phyloP scores from a whole-genome alignment of 2,329 filamentous ascomycete species.

The Scopulariopsis brevicaulis region DNA sequence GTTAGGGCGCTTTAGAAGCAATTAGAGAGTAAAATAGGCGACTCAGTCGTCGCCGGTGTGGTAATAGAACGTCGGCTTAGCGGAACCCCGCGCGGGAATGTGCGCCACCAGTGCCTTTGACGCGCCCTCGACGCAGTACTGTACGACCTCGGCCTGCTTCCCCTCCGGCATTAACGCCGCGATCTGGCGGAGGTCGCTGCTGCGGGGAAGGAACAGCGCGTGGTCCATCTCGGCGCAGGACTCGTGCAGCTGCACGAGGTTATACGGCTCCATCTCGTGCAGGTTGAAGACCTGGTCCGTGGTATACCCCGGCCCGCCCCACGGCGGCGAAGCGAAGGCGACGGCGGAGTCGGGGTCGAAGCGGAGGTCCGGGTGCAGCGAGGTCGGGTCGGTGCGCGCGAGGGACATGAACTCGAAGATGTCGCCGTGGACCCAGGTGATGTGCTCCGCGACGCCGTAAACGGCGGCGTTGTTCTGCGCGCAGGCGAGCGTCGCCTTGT shows the following conservation, averaged over 20 bases:
- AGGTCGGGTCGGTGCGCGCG: conserved; percentile 21
- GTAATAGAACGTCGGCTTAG: conserved; percentile 1
- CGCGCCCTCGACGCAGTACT: conserved; percentile 85
- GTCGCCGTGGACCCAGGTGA: conserved; percentile 81
- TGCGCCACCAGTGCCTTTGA: conserved; percentile 72
- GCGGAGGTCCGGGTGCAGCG: conserved; percentile 25
- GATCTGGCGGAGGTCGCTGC: conserved; percentile 71
- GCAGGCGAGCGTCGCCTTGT: conserved; percentile 70
- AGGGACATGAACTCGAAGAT: conserved; percentile 64
- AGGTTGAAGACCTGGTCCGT: conserved; percentile 68
- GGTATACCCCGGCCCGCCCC: conserved; percentile 46
- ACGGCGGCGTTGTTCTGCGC: conserved; percentile 85
- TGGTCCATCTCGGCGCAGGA: conserved; percentile 49
- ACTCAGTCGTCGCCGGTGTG: neutral
- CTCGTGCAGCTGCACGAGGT: conserved; percentile 47
- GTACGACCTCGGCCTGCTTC: conserved; percentile 60
- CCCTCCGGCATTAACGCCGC: conserved; percentile 40
- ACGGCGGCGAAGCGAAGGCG: conserved; percentile 47
- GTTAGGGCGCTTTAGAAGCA: conserved; percentile 40
- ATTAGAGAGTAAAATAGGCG: neutral
- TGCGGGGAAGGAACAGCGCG: conserved; percentile 77
- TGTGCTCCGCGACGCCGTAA: conserved; percentile 65
- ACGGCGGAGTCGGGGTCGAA: conserved; percentile 29
- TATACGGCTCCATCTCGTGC: conserved; percentile 80
- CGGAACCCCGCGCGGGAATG: conserved; percentile 24